These are phyloP conservation scores for Botryotinia globosa DNA, from an alignment of 2,329 filamentous ascomycete genomes.

Conservation along the genomic window DNA sequence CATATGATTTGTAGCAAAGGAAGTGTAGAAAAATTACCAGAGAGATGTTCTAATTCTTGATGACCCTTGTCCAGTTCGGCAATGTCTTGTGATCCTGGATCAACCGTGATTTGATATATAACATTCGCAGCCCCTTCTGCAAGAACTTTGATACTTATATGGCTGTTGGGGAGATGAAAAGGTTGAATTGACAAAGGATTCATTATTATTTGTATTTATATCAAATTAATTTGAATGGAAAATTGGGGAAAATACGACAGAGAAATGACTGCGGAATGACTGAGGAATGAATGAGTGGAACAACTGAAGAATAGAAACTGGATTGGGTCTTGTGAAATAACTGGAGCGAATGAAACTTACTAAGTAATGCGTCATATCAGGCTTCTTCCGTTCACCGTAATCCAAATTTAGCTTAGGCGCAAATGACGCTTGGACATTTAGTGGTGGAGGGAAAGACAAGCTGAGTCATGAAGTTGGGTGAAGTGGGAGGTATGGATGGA, in stretches of 20 bases:
- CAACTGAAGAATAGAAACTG: background rate
- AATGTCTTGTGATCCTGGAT: constrained; percentile 29
- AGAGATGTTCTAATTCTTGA: constrained; percentile 21
- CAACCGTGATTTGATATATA: constrained; percentile 59
- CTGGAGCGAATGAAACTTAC: background rate
- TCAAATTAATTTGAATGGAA: background rate
- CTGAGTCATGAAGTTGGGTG: background rate
- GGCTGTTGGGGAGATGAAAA: background rate
- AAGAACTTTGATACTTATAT: constrained; percentile 31
- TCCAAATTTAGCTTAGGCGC: background rate
- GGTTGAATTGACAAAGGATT: background rate
- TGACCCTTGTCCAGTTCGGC: constrained; percentile 20
- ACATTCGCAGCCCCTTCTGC: constrained; percentile 75
- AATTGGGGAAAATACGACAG: background rate
- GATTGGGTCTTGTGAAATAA: constrained; percentile 6
- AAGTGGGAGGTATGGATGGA: background rate
- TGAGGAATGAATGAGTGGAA: no score
- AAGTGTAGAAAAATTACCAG: background rate
- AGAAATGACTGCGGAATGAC: background rate
- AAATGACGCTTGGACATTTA: background rate
- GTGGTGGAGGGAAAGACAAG: background rate
- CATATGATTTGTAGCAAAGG: background rate
- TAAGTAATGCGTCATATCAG: constrained; percentile 1
- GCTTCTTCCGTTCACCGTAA: constrained; percentile 8
- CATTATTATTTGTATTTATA: background rate